Evolutionary conservation across 2,329 filamentous ascomycete species (phyloP).

Genomic region (Hymenoscyphus infarciens): DNA sequence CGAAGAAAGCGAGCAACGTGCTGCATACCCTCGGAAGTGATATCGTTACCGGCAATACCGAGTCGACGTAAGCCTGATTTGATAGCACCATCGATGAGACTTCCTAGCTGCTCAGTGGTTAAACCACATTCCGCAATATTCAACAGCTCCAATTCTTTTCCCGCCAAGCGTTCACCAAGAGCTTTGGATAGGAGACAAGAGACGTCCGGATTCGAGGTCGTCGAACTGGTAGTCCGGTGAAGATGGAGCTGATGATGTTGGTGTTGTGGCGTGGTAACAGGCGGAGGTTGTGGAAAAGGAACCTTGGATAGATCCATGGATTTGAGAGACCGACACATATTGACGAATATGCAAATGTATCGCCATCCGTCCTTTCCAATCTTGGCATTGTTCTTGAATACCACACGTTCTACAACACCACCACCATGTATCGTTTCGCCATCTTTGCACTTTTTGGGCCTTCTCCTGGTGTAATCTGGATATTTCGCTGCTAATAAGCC

Average conservation of each 20-base stretch:
- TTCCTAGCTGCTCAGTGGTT: constrained; percentile 65
- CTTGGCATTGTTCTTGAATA: constrained; percentile 83
- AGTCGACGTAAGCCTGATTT: constrained; percentile 74
- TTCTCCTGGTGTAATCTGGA: constrained; percentile 44
- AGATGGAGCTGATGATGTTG: constrained; percentile 20
- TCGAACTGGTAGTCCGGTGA: constrained; percentile 25
- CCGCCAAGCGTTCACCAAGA: constrained; percentile 72
- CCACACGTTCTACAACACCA: constrained; percentile 81
- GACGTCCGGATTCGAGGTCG: constrained; percentile 37
- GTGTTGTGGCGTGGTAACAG: constrained; percentile 16
- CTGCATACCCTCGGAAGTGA: constrained; percentile 69
- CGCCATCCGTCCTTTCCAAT: constrained; percentile 87
- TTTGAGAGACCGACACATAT: constrained; percentile 84
- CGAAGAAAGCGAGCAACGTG: constrained; percentile 75
- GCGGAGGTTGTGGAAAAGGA: constrained; percentile 58
- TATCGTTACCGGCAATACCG: constrained; percentile 76
- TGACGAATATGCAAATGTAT: constrained; percentile 82
- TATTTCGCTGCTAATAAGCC: constrained; percentile 78
- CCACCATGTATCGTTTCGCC: constrained; percentile 37
- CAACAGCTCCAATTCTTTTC: constrained; percentile 73
- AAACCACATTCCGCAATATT: constrained; percentile 78
- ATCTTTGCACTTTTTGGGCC: constrained; percentile 22
- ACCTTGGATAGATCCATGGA: constrained; percentile 84
- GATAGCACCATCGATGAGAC: constrained; percentile 77
- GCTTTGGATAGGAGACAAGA: constrained; percentile 69